Percentiles rank a stretch among this genome's conserved stretches.
phyloP scores from a whole-genome alignment of 371 early-diverging fungal genomes.

The Rhizomucor miehei region DNA sequence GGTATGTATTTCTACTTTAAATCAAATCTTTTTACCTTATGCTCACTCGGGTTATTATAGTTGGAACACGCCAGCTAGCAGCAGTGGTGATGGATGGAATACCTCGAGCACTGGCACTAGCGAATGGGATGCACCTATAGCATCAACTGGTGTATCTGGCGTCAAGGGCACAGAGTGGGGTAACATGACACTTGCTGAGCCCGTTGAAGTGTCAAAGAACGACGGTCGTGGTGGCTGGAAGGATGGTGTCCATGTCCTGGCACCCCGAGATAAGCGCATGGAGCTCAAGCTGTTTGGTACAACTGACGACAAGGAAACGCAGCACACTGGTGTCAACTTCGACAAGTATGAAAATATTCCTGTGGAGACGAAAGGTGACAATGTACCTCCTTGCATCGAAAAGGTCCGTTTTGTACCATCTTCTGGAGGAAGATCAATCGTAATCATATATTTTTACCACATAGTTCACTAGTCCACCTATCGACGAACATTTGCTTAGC shows the following conservation, averaged over 20 bases:
- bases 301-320: constrained; percentile 65
- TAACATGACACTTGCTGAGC: constrained; percentile 9
- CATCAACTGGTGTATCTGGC: not conserved
- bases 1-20: too few species aligned
- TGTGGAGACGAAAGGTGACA: constrained; percentile 86
- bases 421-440: not conserved
- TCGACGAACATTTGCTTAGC: constrained; percentile 78
- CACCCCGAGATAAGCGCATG: constrained; percentile 28
- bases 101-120: not conserved
- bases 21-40: too few species aligned
- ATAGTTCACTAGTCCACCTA: constrained; percentile 58
- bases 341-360: constrained; percentile 94
- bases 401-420: constrained; percentile 20
- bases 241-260: constrained; percentile 58
- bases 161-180: constrained; percentile 10
- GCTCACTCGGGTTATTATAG: too few species aligned
- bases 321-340: constrained; percentile 92
- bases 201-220: constrained; percentile 14
- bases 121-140: constrained; percentile 13
- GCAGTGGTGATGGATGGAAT: not conserved
- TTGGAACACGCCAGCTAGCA: too few species aligned
- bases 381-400: constrained; percentile 71
- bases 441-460: not conserved
- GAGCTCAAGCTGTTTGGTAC: constrained; percentile 53
- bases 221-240: constrained; percentile 66